A percentile compares a stretch with the other conserved stretches of the same genome.
Conservation (phyloP, 108 stramenopile genomes). For the Cyclotella choctawhatcheeana region DNA sequence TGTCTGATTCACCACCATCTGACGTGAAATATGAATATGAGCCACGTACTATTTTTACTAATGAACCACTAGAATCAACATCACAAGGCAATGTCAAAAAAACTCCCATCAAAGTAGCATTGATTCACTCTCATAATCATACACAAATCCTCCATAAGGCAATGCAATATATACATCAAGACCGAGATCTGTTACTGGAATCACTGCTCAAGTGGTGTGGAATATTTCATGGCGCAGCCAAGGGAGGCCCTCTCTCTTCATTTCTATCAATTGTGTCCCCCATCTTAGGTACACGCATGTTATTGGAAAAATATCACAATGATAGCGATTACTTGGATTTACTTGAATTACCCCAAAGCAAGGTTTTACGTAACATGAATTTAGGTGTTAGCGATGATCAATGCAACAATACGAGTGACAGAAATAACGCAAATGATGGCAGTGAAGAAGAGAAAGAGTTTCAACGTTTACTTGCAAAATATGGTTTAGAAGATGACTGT, state of each 20-base stretch:
- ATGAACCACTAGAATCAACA: not conserved
- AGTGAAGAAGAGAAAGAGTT: not conserved
- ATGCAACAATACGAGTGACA: not conserved
- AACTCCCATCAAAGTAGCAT: slow-evolving; percentile 23
- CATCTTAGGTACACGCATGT: slow-evolving; percentile 27
- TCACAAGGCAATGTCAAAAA: not conserved
- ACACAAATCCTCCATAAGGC: slow-evolving; percentile 40
- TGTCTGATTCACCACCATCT: not conserved
- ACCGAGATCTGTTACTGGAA: slow-evolving; percentile 49
- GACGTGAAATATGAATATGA: not conserved
- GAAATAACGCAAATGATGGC: not conserved
- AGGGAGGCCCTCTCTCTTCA: slow-evolving; percentile 34
- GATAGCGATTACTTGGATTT: slow-evolving; percentile 40
- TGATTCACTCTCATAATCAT: slow-evolving; percentile 46
- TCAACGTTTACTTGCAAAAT: slow-evolving; percentile 9
- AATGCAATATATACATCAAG: slow-evolving; percentile 56
- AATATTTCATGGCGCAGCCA: slow-evolving; percentile 33
- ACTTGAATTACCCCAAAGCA: slow-evolving; percentile 25
- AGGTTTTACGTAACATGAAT: not conserved
- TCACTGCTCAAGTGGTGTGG: slow-evolving; percentile 53
- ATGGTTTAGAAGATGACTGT: slow-evolving; percentile 60
- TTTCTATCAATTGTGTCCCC: slow-evolving; percentile 47
- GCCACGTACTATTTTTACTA: not conserved
- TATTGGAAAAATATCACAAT: slow-evolving; percentile 50
- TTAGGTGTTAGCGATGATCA: not conserved